Conservation (phyloP, 2,329 filamentous ascomycete genomes). For the Penicillium rolfsii region DNA sequence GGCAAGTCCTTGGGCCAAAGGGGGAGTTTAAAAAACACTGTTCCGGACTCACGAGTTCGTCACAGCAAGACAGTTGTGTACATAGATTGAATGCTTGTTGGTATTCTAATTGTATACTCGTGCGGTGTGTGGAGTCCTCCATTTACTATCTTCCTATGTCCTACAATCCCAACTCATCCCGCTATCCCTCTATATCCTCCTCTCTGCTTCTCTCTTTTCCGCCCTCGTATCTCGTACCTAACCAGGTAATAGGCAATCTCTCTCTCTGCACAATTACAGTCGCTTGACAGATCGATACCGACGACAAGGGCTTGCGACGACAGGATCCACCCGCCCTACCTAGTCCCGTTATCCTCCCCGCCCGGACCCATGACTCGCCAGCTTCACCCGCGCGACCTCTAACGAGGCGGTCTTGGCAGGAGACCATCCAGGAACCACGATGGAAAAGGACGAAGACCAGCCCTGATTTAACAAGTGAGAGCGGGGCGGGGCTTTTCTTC, state of each 20-base stretch:
- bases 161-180: neutral
- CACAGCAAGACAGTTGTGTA: neutral
- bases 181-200: neutral
- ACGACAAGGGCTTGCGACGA: conserved; percentile 18
- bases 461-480: neutral
- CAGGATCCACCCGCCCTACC: conserved; percentile 19
- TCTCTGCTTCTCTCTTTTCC: neutral
- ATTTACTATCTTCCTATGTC: neutral
- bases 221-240: conserved; percentile 3
- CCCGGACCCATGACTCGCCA: conserved; percentile 14
- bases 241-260: neutral
- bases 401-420: conserved; percentile 16
- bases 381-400: conserved; percentile 8
- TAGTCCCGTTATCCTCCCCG: conserved; percentile 11
- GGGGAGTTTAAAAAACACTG: neutral
- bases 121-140: too few relatives aligned
- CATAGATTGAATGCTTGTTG: neutral
- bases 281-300: conserved; percentile 2
- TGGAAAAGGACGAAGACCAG: neutral
- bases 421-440: neutral
- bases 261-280: neutral
- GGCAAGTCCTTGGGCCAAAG: neutral
- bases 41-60: neutral
- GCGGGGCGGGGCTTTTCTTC: neutral
- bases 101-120: neutral